Evolutionary conservation across 164 flowering plant species (phyloP).

Genomic region (Protea cynaroides): DNA sequence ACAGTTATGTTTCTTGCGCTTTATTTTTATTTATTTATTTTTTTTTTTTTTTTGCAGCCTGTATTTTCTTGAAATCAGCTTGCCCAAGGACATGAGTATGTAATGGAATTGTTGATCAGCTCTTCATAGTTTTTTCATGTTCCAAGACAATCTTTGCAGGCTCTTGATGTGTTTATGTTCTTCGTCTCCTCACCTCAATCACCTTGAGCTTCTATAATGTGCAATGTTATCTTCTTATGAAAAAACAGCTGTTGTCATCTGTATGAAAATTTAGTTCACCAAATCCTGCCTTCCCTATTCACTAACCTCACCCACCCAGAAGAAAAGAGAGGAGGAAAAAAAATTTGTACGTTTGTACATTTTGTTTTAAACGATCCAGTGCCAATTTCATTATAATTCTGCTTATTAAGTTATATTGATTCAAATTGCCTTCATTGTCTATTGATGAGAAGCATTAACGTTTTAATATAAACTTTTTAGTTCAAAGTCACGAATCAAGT

Average conservation of each 20-base stretch:
- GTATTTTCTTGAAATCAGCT: constrained; percentile 88
- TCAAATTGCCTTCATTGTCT: background rate
- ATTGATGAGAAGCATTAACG: background rate
- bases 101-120: constrained; percentile 15
- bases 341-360: background rate
- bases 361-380: background rate
- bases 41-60: constrained; percentile 38
- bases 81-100: constrained; percentile 75
- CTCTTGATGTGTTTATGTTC: background rate
- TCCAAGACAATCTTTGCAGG: constrained; percentile 6
- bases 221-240: background rate
- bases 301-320: background rate
- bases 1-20: background rate
- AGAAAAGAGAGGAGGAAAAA: background rate
- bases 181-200: background rate
- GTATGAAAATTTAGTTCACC: no score
- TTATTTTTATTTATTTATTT: background rate
- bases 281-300: no score
- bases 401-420: background rate
- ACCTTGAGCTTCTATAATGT: background rate
- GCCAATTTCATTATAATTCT: background rate
- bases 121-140: constrained; percentile 5
- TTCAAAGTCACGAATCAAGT: no score
- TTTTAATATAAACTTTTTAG: background rate
- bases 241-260: background rate